These are phyloP conservation scores for Boletus subparvulus DNA, from an alignment of 768 basidiomycete species.

Conservation along the genomic window DNA sequence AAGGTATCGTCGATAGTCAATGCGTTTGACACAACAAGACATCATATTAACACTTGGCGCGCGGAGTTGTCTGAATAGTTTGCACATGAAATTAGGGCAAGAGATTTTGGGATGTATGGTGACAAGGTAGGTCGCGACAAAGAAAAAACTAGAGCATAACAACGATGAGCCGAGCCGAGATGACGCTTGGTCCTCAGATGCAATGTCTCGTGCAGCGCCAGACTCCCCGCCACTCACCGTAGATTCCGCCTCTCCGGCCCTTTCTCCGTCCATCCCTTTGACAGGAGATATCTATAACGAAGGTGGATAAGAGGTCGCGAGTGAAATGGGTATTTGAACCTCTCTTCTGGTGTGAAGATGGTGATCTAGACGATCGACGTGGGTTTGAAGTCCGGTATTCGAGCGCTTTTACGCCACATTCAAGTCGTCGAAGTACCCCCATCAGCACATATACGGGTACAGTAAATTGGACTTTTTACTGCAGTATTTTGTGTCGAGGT, in stretches of 20 bases:
- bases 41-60: too few relatives aligned
- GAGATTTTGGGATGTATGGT: neutral
- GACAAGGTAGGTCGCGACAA: neutral
- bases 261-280: neutral
- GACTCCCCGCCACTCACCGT: neutral
- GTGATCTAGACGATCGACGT: too few relatives aligned
- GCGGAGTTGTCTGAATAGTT: neutral
- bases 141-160: neutral
- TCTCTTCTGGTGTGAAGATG: too few relatives aligned
- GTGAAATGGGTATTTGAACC: neutral
- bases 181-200: neutral
- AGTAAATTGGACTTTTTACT: neutral
- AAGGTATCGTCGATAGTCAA: too few relatives aligned
- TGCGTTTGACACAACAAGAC: too few relatives aligned
- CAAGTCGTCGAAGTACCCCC: neutral
- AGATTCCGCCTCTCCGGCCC: neutral
- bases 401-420: neutral
- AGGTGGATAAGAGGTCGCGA: neutral
- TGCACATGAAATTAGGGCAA: neutral
- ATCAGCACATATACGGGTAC: neutral
- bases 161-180: neutral
- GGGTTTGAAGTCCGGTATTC: too few relatives aligned
- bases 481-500: neutral
- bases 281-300: neutral
- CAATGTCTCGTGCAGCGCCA: neutral